These are phyloP conservation scores for Saturnispora kantuleensis DNA, from an alignment of 805 yeast genomes.

Conservation along the genomic window DNA sequence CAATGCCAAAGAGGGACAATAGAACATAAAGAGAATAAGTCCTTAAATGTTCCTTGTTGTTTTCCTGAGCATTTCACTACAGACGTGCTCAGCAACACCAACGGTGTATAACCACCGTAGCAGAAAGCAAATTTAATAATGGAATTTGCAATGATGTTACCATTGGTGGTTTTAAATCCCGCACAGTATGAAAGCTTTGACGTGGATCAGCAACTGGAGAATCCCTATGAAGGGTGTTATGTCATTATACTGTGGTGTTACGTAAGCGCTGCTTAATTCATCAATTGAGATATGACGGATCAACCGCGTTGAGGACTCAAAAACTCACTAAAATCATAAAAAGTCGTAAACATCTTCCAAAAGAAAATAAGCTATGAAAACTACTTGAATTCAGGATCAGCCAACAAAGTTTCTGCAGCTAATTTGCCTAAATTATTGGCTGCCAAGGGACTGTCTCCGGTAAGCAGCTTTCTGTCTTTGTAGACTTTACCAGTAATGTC, in stretches of 20 bases:
- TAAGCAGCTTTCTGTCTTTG: conserved; percentile 6
- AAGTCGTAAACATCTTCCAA: too few species aligned
- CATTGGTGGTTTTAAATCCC: conserved; percentile 33
- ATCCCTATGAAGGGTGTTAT: conserved; percentile 47
- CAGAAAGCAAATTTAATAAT: conserved; percentile 36
- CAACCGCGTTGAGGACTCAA: too few species aligned
- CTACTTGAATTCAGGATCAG: conserved; percentile 2
- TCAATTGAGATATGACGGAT: too few species aligned
- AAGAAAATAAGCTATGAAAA: too few species aligned
- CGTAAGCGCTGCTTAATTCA: too few species aligned
- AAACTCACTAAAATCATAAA: too few species aligned
- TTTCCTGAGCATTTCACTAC: conserved; percentile 36
- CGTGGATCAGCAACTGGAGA: conserved; percentile 25
- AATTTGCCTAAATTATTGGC: conserved; percentile 9
- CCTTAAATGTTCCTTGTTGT: conserved; percentile 32
- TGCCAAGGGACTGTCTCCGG: conserved; percentile 11
- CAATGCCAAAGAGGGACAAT: conserved; percentile 48
- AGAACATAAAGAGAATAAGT: conserved; percentile 71
- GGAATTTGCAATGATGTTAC: conserved; percentile 34
- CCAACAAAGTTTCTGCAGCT: conserved; percentile 8
- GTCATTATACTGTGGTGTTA: too few species aligned
- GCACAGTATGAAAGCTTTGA: conserved; percentile 25
- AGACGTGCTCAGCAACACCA: conserved; percentile 34
- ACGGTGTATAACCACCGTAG: conserved; percentile 35
- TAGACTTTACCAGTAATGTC: conserved; percentile 8